These are phyloP conservation scores for Sclerotinia minor DNA, from an alignment of 2,329 filamentous ascomycete genomes.

Conservation along the genomic window DNA sequence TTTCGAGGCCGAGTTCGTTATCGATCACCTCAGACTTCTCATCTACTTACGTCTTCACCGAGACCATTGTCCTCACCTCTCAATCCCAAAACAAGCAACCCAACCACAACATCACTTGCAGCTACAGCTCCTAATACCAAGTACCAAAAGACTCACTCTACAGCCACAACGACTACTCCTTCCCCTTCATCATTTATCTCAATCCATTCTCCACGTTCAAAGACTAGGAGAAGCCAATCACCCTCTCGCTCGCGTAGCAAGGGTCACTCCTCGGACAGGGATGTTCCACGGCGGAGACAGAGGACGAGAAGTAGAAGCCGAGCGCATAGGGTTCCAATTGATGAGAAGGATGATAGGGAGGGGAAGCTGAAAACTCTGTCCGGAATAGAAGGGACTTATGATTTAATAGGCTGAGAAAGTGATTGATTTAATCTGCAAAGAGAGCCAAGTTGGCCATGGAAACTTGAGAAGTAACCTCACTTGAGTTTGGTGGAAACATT, in stretches of 20 bases:
- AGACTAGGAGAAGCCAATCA: constrained; percentile 31
- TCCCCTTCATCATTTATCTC: not conserved
- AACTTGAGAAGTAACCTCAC: not conserved
- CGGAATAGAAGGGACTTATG: not conserved
- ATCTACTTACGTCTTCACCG: not conserved
- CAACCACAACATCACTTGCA: not conserved
- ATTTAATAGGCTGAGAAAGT: not conserved
- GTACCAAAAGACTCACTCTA: constrained; percentile 14
- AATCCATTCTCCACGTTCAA: not conserved
- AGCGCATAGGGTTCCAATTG: constrained; percentile 19
- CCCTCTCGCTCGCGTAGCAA: constrained; percentile 27
- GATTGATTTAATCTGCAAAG: not conserved
- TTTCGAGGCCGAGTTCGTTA: constrained; percentile 37
- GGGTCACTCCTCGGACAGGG: constrained; percentile 13
- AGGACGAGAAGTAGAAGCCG: constrained; percentile 33
- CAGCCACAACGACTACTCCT: not conserved
- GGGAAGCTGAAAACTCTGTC: not conserved
- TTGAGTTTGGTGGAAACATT: not conserved
- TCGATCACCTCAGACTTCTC: constrained; percentile 31
- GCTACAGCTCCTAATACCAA: constrained; percentile 10
- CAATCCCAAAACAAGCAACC: not conserved
- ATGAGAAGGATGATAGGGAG: constrained; percentile 13
- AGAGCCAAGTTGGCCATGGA: not conserved
- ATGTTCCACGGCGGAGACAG: constrained; percentile 30
- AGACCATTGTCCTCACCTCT: not conserved